A percentile compares a stretch with the other conserved stretches of the same genome.
Conservation (phyloP, 2,329 filamentous ascomycete species). For the Tolypocladium inflatum region DNA sequence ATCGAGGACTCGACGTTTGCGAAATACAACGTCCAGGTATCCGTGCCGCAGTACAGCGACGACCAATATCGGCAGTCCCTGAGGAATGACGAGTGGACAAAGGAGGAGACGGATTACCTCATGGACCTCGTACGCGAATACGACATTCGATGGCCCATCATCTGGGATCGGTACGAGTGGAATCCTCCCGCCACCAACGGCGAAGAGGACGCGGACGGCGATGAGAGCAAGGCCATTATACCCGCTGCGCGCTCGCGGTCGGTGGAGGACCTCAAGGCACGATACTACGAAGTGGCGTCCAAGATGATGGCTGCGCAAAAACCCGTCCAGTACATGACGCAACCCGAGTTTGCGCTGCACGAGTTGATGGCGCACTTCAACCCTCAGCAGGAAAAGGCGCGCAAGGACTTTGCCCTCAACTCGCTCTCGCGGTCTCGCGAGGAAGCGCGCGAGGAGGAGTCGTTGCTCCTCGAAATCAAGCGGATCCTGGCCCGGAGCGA, state of each 20-base stretch:
- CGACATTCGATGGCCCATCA: constrained; percentile 82
- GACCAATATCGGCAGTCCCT: constrained; percentile 76
- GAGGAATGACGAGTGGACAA: constrained; percentile 71
- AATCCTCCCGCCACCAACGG: constrained; percentile 34
- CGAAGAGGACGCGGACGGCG: constrained; percentile 33
- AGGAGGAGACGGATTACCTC: constrained; percentile 89
- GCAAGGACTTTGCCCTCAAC: constrained; percentile 77
- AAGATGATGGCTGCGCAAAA: constrained; percentile 74
- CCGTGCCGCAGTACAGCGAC: constrained; percentile 73
- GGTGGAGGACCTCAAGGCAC: constrained; percentile 83
- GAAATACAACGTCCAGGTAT: constrained; percentile 78
- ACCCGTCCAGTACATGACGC: constrained; percentile 78
- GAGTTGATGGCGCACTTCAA: constrained; percentile 84
- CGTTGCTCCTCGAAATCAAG: constrained; percentile 80
- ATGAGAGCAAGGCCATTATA: constrained; percentile 44
- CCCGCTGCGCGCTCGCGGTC: constrained; percentile 47
- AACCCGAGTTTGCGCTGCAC: constrained; percentile 71
- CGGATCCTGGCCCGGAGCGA: constrained; percentile 83
- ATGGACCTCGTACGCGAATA: constrained; percentile 66
- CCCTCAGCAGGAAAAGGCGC: constrained; percentile 62
- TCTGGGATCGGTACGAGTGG: constrained; percentile 89
- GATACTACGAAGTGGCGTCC: constrained; percentile 82
- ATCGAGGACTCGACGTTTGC: constrained; percentile 60
- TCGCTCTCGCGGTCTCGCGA: constrained; percentile 73
- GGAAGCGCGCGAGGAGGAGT: constrained; percentile 87